Evolutionary conservation across 148 eudicot species (phyloP), one percentile per base, ranked within the genome.

Genomic region (Rhododendron vialii): DNA sequence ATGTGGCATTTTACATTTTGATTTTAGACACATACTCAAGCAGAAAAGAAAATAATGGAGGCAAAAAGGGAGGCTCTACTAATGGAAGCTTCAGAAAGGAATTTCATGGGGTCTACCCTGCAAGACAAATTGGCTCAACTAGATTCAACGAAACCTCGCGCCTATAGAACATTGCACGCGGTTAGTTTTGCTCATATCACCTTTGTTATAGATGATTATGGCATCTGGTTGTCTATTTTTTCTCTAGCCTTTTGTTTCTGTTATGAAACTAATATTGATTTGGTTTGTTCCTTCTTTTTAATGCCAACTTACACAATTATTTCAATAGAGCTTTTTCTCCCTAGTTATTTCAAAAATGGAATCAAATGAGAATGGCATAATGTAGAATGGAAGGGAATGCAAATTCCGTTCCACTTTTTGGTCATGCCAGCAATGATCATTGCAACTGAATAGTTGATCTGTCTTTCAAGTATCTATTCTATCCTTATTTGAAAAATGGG

Each of bases 21-120:
- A 81, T 88, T 84, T 18, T 88, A 96, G 99, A 96, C 99, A 55
- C 97, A 95, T 76, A 91, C 99, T 71, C 99, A 95, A 94, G 97
- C 98, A 43, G 98, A 95, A 88, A 93, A 89, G 83, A 96, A 93
- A 90, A 89, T 93, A 63, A 77, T 91, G 91, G 99, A 95, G 92
- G 94, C 95, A 78, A 94, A 92, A 88, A 92, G 88, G 92, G 95
- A 92, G 71, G 91, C 91, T 88, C 84, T 96, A 75, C 67, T 87
- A 80, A 87, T n/a, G 67, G 93, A 92, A 89, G 92, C 93, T 84
- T 92, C 94, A 85, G 90, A 91, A 89, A 90, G 87, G 75, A 87
- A 80, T 88, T 79, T 85, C 33, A 82, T 65, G 24, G 91, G 61
- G 33, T 81, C 95, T 84, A 85, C 91, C 38, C 88, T 91, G 88